Evolutionary conservation across 2,329 filamentous ascomycete species (phyloP), one percentile per base, ranked within the genome.

Genomic region (Talaromyces marneffei): DNA sequence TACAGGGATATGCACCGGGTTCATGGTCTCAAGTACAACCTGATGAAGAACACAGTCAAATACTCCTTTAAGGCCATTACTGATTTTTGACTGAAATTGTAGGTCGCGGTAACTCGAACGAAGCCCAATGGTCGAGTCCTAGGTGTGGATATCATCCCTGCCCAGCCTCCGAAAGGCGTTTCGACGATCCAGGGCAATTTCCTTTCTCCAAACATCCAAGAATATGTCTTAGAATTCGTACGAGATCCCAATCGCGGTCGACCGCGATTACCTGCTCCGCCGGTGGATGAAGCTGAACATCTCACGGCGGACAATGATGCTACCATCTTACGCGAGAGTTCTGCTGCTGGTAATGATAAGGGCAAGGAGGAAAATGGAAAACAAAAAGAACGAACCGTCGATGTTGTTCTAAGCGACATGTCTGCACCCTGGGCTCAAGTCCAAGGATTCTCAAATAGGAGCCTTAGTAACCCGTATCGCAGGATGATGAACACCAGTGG

Each of bases 401-500:
- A 97, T 78, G 85, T 99, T 72, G 91, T 99, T 73, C 81, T 99
- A 73, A 96, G 91, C 86, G 94, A 99, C 84, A 99, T 99, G 94
- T 99, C 87, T 85, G 93, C 83, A 83, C 92, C 94, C 88, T 97
- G 92, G 92, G 82, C 86, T 70, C 89, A 90, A 80, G 89, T 85
- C 58, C 82, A 83, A 71, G 88, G 88, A 71, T 92, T 90, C 80
- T 88, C 85, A 80, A 88, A 89, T 80, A 91, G 86, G 80, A 96
- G 87, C 81, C 84, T 97, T 85, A 96, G 88, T 93, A 89, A 94
- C 85, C 91, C 92, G 66, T 94, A 95, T 86, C 76, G 79, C 83
- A 99, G 94, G 94, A 89, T 99, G 88, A 96, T 97, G 92, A 99
- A 99, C 78, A 97, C 93, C 69, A 96, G 90, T 78, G 94, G 94